Base-by-base conservation (phyloP, 441 rosid genomes). In the Jatropha multifida region DNA sequence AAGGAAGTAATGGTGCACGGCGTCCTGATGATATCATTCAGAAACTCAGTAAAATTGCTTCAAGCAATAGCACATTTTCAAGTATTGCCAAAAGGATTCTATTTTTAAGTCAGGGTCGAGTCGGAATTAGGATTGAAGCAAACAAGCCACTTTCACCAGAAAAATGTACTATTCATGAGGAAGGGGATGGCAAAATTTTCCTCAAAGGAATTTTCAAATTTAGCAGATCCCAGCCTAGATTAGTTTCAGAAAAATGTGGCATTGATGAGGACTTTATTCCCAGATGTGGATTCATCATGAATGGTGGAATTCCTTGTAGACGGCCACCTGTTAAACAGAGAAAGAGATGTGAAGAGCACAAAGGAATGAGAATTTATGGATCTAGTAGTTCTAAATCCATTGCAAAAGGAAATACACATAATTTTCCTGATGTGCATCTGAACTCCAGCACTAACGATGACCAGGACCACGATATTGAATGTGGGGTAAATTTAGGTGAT, bases 291-390 rank as follows among this genome's bases (percentile, higher is more conserved):
- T 76, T 89, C 74, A 41, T 80, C 58, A 79, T 86, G 80, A 78
- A 71, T 77, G 89, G 88, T 72, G 92, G 88, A 27, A 73, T 81
- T 49, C 56, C 84, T 56, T 92, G 97, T 82, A 71, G 23, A 67
- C 78, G 48, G 71, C 80, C 84, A 3, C 88, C 92, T 42, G 74
- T 82, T 52, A 61, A 62, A 48, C 90, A 90, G 64, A 87, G 89
- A 79, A 88, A 86, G 78, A 89, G 96, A 76, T 94, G 98, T 62
- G 80, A 85, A 18, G 81, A 82, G 69, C 96, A 94, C 71, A 90
- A 88, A 81, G 91, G 94, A 74, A 83, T 80, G 85, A 83, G 81
- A 77, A 76, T 81, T 51, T 77, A 76, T 64, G 74, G 77, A 42
- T 67, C 67, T 73, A 65, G 46, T 42, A 42, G 5, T 63, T 52